Evolutionary conservation across 208 protist species (phyloP), one percentile per base, ranked within the genome.

Genomic region (Leishmania amazonensis): DNA sequence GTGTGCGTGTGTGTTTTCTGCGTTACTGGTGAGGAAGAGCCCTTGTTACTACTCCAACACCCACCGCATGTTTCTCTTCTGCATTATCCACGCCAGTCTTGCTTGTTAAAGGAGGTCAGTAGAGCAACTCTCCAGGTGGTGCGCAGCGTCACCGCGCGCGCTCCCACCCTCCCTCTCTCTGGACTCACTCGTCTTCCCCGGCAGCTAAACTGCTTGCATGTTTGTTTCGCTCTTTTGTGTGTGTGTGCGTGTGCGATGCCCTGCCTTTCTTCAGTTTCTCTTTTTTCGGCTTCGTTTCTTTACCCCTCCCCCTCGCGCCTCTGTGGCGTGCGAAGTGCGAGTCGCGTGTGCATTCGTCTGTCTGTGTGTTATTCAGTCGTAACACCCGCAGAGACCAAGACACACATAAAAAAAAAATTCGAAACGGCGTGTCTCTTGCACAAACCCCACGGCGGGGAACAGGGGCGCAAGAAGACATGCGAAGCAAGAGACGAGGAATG

Each of bases 1-100:
- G 78, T 82, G 60, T 68, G 19, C 9, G 28, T 54, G 31, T 72
- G 64, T 62, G 1, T 77, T 85, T 31, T 75, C n/a, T 31, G 31
- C n/a, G n/a, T 19, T 67, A 31, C 31, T 31, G 60, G 60, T 11
- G 60, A 67, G 24, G 28, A 67, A 31, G 60, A 67, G 60, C 60
- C 60, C 60, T 40, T 78, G 31, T 47, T 11, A 15, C 64, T 19
- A 42, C 13, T 4, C 28, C 24, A 24, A 7, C 57, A 6, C 24
- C 57, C 4, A 8, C 8, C 57, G 17, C 57, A 62, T 19, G 5
- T 31, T 42, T 24, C 64, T 28, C 64, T 4, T 40, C 28, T 35
- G 8, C 60, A 28, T 38, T 13, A 35, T 24, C 35, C 64, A 21
- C 64, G 15, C 51, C 68, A 57, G 9, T 77, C 8, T n/a, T 58